Evolutionary conservation across 306 rosid genomes (phyloP).

Genomic region (Luffa aegyptiaca): DNA sequence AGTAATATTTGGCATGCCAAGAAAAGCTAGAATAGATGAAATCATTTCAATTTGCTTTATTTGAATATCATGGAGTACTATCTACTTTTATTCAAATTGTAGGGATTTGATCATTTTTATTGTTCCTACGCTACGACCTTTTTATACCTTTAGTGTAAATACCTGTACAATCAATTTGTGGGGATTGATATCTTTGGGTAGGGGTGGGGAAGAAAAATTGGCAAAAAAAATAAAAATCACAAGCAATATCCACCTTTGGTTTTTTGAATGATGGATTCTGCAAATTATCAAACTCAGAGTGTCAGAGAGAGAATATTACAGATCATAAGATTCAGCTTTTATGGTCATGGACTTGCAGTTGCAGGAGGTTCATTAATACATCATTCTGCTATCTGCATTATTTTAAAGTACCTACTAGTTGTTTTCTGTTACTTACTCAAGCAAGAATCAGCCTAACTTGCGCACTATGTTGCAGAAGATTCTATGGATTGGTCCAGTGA

Average conservation of each 20-base stretch:
- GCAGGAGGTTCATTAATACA: neutral
- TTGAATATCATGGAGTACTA: neutral
- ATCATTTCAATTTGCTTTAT: neutral
- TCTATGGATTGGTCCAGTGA: conserved; percentile 78
- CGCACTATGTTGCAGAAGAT: conserved; percentile 39
- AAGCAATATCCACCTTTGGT: neutral
- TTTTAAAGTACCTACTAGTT: neutral
- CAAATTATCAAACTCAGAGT: neutral
- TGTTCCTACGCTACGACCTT: neutral
- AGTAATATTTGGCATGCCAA: neutral
- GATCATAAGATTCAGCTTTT: neutral
- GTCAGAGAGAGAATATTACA: neutral
- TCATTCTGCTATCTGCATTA: neutral
- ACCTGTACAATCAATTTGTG: neutral
- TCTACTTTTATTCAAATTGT: neutral
- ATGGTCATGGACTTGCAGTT: neutral
- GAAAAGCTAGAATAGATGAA: neutral
- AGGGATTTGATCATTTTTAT: neutral
- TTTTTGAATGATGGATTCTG: neutral
- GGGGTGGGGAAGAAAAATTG: neutral
- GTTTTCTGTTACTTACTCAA: neutral
- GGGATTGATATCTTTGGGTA: neutral
- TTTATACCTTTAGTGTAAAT: neutral
- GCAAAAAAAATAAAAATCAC: neutral
- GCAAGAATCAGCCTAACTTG: neutral